These are phyloP conservation scores for Fusarium sp. DNA, from an alignment of 2,329 filamentous ascomycete species.

Conservation along the genomic window DNA sequence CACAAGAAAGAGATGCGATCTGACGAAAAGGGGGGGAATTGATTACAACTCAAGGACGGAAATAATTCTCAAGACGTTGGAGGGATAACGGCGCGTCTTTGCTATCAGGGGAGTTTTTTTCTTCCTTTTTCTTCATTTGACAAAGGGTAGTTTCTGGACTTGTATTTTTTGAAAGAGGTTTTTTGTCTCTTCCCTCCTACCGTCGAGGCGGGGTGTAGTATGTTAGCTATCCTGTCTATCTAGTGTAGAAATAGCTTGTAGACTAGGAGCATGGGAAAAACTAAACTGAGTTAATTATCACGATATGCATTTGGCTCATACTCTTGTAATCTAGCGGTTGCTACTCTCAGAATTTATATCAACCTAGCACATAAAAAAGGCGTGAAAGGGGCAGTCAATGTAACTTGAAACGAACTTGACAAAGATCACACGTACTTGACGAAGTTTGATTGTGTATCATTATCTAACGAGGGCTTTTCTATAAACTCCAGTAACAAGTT, in stretches of 20 bases:
- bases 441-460: conserved; percentile 8
- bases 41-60: conserved; percentile 16
- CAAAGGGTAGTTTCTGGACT: conserved; percentile 24
- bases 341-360: neutral
- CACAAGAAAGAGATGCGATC: neutral
- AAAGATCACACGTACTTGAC: neutral
- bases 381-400: neutral
- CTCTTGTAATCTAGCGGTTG: neutral
- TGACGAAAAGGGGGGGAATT: conserved; percentile 13
- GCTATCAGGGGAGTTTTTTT: conserved; percentile 29
- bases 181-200: conserved; percentile 23
- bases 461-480: conserved; percentile 31
- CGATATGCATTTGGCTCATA: neutral
- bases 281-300: conserved; percentile 14
- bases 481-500: conserved; percentile 28
- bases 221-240: conserved; percentile 6
- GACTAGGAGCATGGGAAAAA: conserved; percentile 17
- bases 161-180: conserved; percentile 34
- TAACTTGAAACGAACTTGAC: no score
- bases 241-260: conserved; percentile 20
- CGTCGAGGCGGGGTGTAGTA: conserved; percentile 8
- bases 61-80: conserved; percentile 40
- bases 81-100: conserved; percentile 48
- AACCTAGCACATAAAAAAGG: neutral
- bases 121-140: conserved; percentile 15